Evolutionary conservation across 306 rosid species (phyloP).

Genomic region (Coriaria nepalensis): DNA sequence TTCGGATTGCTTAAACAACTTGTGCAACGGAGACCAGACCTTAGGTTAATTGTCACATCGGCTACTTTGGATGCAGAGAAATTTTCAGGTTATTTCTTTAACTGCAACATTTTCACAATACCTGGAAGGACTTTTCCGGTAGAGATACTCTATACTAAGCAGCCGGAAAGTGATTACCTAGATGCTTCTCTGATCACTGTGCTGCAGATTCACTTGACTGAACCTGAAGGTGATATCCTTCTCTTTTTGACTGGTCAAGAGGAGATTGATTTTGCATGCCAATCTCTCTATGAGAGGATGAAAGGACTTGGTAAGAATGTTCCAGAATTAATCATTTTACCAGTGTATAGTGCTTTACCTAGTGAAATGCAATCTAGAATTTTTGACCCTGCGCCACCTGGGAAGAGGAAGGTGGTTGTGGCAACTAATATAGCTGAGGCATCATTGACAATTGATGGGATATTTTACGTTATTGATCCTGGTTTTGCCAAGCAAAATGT

Average conservation of each 20-base stretch:
- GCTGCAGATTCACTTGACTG: constrained; percentile 68
- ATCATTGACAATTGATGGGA: constrained; percentile 80
- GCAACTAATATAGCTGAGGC: constrained; percentile 94
- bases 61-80: constrained; percentile 87
- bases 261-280: constrained; percentile 85
- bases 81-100: constrained; percentile 70
- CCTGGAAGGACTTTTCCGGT: constrained; percentile 91
- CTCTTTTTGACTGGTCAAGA: constrained; percentile 93
- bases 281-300: constrained; percentile 76
- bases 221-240: constrained; percentile 88
- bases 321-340: constrained; percentile 69
- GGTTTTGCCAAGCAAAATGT: constrained; percentile 89
- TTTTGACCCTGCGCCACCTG: constrained; percentile 81
- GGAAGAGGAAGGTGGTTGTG: constrained; percentile 81
- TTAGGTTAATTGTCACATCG: constrained; percentile 73
- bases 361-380: constrained; percentile 81
- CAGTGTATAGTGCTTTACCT: constrained; percentile 78
- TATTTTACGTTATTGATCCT: constrained; percentile 71
- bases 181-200: constrained; percentile 73
- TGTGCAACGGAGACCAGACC: constrained; percentile 59
- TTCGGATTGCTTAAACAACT: constrained; percentile 76
- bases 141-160: constrained; percentile 63
- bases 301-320: constrained; percentile 58
- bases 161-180: constrained; percentile 74
- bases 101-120: constrained; percentile 61